These are phyloP conservation scores for Neofusicoccum umdonicola DNA, from an alignment of 2,329 filamentous ascomycete genomes.

Conservation along the genomic window DNA sequence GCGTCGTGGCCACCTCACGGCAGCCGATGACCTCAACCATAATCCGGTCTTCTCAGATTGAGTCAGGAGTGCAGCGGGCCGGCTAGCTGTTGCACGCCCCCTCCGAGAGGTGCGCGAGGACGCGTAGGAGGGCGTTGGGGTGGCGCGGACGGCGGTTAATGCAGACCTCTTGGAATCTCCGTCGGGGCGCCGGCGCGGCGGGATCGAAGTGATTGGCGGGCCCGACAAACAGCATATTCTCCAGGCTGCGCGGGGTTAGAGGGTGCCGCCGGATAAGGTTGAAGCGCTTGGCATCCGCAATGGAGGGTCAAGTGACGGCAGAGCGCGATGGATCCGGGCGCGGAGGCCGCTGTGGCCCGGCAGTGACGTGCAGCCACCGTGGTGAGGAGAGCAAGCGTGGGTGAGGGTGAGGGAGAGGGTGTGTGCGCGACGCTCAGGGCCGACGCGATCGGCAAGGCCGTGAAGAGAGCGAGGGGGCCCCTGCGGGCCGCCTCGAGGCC, in stretches of 20 bases:
- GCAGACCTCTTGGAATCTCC: background rate
- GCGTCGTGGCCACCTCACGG: background rate
- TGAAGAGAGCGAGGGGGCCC: background rate
- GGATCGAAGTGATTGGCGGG: background rate
- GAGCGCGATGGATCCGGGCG: background rate
- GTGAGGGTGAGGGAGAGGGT: background rate
- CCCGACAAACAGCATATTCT: background rate
- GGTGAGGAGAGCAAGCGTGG: background rate
- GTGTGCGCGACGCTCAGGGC: too few relatives aligned
- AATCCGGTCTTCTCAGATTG: background rate
- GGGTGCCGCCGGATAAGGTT: background rate
- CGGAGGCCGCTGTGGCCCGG: background rate
- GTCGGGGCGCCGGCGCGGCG: slow-evolving; percentile 13
- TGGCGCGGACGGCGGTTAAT: slow-evolving; percentile 4
- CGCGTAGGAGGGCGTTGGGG: background rate
- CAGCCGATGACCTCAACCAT: background rate
- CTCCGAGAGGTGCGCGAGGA: background rate
- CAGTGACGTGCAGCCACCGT: background rate
- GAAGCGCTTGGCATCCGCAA: background rate
- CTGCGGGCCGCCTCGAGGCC: background rate
- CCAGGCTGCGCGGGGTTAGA: background rate
- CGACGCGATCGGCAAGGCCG: background rate
- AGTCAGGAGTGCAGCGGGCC: background rate
- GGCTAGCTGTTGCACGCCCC: too few relatives aligned
- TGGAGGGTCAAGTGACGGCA: background rate